Evolutionary conservation across 305 asterid species (phyloP).

Genomic region (Solanum hybrid): DNA sequence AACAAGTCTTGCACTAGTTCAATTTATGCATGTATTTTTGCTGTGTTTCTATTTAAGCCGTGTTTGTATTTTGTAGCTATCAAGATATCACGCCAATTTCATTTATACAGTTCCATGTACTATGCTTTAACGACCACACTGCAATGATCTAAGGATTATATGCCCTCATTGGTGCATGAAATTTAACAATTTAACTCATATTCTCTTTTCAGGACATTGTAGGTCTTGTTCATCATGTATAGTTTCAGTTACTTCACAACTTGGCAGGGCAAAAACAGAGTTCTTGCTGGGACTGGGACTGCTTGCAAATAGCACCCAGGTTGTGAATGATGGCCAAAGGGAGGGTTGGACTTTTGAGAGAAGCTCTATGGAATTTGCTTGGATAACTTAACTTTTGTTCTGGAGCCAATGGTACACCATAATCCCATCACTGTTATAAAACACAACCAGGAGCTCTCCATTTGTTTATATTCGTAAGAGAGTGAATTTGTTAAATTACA

Average conservation of each 20-base stretch:
- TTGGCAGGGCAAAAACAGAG: neutral
- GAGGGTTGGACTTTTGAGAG: neutral
- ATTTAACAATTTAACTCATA: conserved; percentile 1
- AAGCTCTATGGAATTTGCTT: neutral
- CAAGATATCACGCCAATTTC: neutral
- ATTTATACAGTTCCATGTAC: neutral
- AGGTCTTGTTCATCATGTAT: neutral
- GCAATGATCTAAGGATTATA: neutral
- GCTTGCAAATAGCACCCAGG: neutral
- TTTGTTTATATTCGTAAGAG: neutral
- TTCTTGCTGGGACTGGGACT: neutral
- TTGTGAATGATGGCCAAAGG: neutral
- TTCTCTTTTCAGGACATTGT: neutral
- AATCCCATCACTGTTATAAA: neutral
- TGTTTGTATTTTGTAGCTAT: neutral
- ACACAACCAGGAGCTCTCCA: neutral
- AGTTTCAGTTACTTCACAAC: neutral
- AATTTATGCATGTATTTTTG: neutral
- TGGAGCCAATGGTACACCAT: neutral
- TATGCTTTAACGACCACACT: neutral
- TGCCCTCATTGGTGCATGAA: neutral
- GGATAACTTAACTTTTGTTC: neutral
- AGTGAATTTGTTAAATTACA: neutral
- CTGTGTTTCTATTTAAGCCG: neutral
- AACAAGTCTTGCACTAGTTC: neutral